phyloP scores from a whole-genome alignment of 75 land plant genomes.

The Isoetes taiwanensis region DNA sequence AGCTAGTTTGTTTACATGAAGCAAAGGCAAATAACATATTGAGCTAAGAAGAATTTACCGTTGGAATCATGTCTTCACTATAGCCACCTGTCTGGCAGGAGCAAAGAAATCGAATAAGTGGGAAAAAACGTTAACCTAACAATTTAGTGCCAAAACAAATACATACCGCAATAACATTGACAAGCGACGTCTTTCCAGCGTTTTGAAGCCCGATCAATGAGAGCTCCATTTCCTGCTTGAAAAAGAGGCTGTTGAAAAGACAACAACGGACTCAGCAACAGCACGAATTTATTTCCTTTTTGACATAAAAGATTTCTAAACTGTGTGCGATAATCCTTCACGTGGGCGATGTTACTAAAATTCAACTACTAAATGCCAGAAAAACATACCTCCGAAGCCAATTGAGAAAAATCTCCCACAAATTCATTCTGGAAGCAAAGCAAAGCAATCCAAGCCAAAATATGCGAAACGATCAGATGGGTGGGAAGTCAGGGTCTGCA shows the following conservation, averaged over 20 bases:
- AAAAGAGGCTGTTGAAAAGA: conserved; percentile 86
- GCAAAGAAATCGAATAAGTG: neutral
- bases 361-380: no score
- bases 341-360: no score
- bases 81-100: conserved; percentile 82
- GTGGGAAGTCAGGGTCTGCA: no score
- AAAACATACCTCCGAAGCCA: conserved; percentile 70
- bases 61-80: conserved; percentile 94
- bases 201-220: conserved; percentile 84
- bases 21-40: neutral
- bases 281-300: no score
- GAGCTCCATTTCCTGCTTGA: conserved; percentile 94
- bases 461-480: no score
- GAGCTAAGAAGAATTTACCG: conserved; percentile 41
- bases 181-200: conserved; percentile 92
- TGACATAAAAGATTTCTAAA: no score
- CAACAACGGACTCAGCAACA: no score
- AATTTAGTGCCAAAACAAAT: neutral
- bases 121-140: neutral
- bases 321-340: no score
- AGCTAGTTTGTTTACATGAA: neutral
- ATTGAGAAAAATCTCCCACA: conserved; percentile 80
- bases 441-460: no score
- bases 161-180: conserved; percentile 78
- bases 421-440: no score